These are phyloP conservation scores for Vitis rupestris DNA, from an alignment of 164 flowering plant species.

Conservation along the genomic window DNA sequence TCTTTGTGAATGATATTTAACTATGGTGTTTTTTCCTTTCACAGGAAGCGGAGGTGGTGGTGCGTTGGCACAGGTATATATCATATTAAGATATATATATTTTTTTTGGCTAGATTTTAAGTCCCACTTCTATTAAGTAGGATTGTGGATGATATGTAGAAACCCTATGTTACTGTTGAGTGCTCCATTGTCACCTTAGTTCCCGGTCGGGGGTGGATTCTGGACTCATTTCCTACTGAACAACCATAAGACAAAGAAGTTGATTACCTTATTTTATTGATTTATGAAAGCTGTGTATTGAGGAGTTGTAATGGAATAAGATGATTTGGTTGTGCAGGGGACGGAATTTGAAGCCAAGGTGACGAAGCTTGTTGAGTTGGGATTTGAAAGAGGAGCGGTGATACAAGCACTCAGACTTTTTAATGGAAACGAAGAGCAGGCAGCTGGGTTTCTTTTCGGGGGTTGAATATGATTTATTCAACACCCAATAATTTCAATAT, in stretches of 20 bases:
- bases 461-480: slow-evolving; percentile 33
- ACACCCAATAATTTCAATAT: no score
- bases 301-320: no score
- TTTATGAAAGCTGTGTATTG: no score
- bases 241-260: no score
- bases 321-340: slow-evolving; percentile 44
- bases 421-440: slow-evolving; percentile 93
- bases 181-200: no score
- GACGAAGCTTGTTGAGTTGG: slow-evolving; percentile 85
- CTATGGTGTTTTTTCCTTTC: background rate
- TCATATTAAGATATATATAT: background rate
- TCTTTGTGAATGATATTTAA: background rate
- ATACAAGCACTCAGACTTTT: slow-evolving; percentile 74
- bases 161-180: no score
- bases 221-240: no score
- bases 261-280: no score
- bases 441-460: slow-evolving; percentile 94
- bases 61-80: slow-evolving; percentile 37
- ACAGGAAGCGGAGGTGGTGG: slow-evolving; percentile 29
- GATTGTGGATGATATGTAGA: no score
- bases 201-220: no score
- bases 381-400: slow-evolving; percentile 77
- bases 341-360: slow-evolving; percentile 82
- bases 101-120: background rate
- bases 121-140: no score